Evolutionary conservation across 208 protist species (phyloP).

Genomic region (Kentomonas sorsogonicus): DNA sequence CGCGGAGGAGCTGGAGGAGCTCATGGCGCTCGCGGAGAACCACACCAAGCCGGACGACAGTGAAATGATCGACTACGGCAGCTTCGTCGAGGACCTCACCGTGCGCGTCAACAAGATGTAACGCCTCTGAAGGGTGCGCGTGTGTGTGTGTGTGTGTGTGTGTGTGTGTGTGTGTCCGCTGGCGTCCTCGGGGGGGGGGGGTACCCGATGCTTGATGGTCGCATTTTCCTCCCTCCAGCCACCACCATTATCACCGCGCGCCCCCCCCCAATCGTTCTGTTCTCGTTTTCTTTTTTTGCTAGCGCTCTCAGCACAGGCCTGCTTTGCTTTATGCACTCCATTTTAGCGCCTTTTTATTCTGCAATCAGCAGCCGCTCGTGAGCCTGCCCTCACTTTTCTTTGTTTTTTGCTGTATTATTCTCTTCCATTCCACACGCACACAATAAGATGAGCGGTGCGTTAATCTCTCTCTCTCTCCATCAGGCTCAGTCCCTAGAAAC

Average conservation of each 20-base stretch:
- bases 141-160: constrained; percentile 1
- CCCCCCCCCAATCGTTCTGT: too few species aligned
- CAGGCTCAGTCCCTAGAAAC: background rate
- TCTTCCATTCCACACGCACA: background rate
- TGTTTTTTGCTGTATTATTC: constrained; percentile 14
- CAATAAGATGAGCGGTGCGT: background rate
- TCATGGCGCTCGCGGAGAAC: constrained; percentile 48
- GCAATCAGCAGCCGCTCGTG: background rate
- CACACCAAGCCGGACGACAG: constrained; percentile 23
- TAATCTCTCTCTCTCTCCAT: constrained; percentile 5
- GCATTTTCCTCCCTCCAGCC: too few species aligned
- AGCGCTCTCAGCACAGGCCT: background rate
- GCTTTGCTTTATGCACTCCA: background rate
- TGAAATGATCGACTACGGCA: constrained; percentile 70
- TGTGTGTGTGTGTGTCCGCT: background rate
- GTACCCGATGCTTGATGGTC: too few species aligned
- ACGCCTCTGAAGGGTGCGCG: background rate
- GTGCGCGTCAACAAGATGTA: constrained; percentile 51
- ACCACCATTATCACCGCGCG: too few species aligned
- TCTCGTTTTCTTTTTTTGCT: background rate
- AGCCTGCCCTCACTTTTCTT: constrained; percentile 13
- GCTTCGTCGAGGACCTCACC: constrained; percentile 54
- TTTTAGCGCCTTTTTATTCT: background rate
- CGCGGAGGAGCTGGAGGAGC: constrained; percentile 79
- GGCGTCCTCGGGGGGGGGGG: too few species aligned